phyloP scores from a whole-genome alignment of 805 yeast genomes.

The Blastobotrys terrestris region DNA sequence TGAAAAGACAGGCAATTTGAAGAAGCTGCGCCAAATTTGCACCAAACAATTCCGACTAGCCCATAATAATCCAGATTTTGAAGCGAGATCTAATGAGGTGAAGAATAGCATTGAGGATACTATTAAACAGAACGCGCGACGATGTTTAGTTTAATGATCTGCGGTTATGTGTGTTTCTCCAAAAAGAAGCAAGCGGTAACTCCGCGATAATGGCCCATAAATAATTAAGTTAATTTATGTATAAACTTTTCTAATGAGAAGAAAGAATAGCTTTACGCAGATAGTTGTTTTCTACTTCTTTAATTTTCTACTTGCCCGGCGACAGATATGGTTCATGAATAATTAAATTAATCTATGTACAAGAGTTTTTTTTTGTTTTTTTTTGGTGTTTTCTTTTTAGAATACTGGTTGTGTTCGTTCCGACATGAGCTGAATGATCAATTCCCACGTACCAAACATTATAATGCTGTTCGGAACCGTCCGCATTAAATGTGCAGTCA shows the following conservation, averaged over 20 bases:
- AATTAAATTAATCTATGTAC: conserved; percentile 2
- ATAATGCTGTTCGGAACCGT: conserved; percentile 97
- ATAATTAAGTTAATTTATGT: no score
- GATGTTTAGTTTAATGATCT: not conserved
- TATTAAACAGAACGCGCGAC: not conserved
- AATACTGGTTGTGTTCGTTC: not conserved
- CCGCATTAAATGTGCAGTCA: conserved; percentile 92
- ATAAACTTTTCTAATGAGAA: no score
- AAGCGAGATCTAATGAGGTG: not conserved
- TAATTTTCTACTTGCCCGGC: no score
- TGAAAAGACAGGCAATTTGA: conserved; percentile 5
- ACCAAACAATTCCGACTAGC: conserved; percentile 2
- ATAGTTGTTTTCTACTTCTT: no score
- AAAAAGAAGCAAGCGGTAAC: no score
- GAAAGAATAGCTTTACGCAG: no score
- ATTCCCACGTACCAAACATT: conserved; percentile 99
- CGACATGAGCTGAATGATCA: conserved; percentile 36
- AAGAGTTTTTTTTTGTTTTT: not conserved
- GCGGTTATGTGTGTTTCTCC: no score
- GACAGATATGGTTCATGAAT: not conserved
- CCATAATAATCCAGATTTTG: conserved; percentile 1
- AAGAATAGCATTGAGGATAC: not conserved
- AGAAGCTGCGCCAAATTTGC: conserved; percentile 4
- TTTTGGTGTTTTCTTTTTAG: not conserved
- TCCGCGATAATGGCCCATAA: no score